Base-by-base conservation (phyloP, 192 early-diverging fungal genomes). In the Geranomyces michiganensis region DNA sequence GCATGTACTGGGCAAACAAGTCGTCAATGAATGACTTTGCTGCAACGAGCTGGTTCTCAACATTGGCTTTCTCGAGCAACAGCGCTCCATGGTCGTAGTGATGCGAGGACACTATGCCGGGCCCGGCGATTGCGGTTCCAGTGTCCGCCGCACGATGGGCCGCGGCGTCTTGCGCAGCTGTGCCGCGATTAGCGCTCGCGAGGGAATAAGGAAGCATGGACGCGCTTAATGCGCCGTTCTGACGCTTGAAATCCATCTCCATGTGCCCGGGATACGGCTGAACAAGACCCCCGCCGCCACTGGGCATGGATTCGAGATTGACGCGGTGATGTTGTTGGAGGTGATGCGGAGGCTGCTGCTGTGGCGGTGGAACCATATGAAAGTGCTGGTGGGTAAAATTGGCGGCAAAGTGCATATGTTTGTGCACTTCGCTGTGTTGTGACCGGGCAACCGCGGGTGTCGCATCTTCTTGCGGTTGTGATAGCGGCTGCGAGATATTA, bases 21-120 rank as follows among this genome's bases (percentile, higher is more conserved):
- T 60, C 53, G 33, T 73, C 64, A 30, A 65, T 65, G 32, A 58
- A 73, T 8, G 26, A 22, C 55, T 67, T 73, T 15, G 63, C 58
- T 5, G 72, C 55, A n/a, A 67, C 33, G 17, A 73, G 56, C 43
- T 73, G 70, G n/a, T 44, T 51, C 48, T 63, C 60, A 33, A 71
- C 48, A 1, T 22, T 36, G 1, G 32, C n/a, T 21, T 63, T 75
- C 30, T 70, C 44, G 15, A 74, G 49, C 45, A 56, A 12, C 21
- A 61, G n/a, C 14, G 44, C 21, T 32, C 24, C 26, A 9, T 69
- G 59, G 21, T 21, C 21, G 30, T 51, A 56, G 59, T 31, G 61
- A 49, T 48, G 56, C 32, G 29, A 53, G 70, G 36, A 46, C 27
- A 41, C 36, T 7, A 41, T 41, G 36, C 36, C 36, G 36, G 36